Conservation (phyloP, 805 yeast species). For the Nakazawaea ambrosiae region DNA sequence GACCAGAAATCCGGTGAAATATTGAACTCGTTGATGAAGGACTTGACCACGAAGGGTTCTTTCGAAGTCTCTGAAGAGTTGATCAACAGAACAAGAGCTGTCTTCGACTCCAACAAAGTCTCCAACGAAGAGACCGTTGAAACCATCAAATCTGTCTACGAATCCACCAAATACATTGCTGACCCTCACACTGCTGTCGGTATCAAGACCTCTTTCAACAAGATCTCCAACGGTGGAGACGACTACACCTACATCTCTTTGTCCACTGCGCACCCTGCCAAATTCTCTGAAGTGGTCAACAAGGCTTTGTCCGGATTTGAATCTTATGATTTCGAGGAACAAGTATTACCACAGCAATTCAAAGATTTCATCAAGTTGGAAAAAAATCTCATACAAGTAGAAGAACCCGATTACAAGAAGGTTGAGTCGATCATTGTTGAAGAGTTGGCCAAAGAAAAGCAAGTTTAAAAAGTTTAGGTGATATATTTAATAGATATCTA, state of each 20-base stretch:
- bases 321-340: constrained; percentile 79
- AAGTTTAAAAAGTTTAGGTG: too few species aligned
- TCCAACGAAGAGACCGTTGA: constrained; percentile 69
- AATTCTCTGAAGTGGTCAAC: constrained; percentile 94
- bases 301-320: constrained; percentile 57
- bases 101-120: constrained; percentile 76
- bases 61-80: constrained; percentile 64
- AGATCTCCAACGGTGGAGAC: constrained; percentile 38
- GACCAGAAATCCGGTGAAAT: constrained; percentile 66
- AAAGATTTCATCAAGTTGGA: constrained; percentile 62
- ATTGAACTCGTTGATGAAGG: constrained; percentile 69
- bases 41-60: constrained; percentile 69
- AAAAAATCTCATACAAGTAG: constrained; percentile 67
- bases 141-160: constrained; percentile 69
- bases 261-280: constrained; percentile 98
- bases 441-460: constrained; percentile 53
- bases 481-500: too few species aligned
- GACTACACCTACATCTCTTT: constrained; percentile 59
- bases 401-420: constrained; percentile 63
- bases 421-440: constrained; percentile 73
- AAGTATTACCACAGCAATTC: constrained; percentile 86
- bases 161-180: constrained; percentile 62
- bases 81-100: constrained; percentile 55
- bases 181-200: constrained; percentile 99
- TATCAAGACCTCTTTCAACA: constrained; percentile 65